Evolutionary conservation across 2,329 filamentous ascomycete genomes (phyloP).

Genomic region (Claviceps africana): DNA sequence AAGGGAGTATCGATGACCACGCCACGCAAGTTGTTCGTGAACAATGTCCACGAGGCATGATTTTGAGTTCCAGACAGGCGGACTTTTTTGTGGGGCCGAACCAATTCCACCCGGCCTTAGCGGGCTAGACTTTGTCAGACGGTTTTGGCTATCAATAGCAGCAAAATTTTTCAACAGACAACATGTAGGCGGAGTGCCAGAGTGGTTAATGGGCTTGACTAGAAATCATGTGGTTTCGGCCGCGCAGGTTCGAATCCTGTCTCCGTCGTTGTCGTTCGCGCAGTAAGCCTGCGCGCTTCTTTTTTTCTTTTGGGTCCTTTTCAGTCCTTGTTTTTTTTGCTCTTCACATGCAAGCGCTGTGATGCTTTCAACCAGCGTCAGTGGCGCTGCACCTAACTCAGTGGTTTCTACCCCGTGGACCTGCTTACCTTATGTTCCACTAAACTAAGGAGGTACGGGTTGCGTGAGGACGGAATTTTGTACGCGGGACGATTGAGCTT

Average conservation of each 20-base stretch:
- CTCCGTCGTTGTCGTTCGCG: slow-evolving; percentile 5
- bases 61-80: background rate
- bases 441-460: too few species aligned
- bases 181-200: slow-evolving; percentile 8
- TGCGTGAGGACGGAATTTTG: too few species aligned
- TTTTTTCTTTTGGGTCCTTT: background rate
- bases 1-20: background rate
- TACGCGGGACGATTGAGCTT: too few species aligned
- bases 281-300: background rate
- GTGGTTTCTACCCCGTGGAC: too few species aligned
- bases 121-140: background rate
- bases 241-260: slow-evolving; percentile 12
- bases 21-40: background rate
- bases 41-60: background rate
- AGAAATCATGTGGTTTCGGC: slow-evolving; percentile 9
- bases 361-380: too few species aligned
- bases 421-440: too few species aligned
- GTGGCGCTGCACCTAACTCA: too few species aligned
- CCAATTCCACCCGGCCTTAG: background rate
- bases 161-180: accelerated
- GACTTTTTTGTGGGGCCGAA: background rate
- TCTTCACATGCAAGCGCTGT: too few species aligned
- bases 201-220: slow-evolving; percentile 10
- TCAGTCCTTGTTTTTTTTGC: background rate
- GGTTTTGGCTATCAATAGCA: background rate